Percentiles rank a stretch among this genome's conserved stretches.
Evolutionary conservation across 129 eudicot species (phyloP).

Genomic region (Flaveria bidentis): DNA sequence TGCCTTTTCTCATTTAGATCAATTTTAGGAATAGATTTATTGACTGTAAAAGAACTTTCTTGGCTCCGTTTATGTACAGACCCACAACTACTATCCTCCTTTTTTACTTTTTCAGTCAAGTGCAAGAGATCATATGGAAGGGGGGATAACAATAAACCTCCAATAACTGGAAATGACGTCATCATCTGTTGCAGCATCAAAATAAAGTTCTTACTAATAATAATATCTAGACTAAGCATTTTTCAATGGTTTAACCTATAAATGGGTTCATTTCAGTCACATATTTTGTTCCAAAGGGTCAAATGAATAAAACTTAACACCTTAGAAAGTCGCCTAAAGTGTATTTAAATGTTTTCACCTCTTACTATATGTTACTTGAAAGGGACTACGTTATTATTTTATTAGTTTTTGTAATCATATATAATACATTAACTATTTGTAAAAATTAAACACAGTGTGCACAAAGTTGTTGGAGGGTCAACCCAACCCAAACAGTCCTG

Average conservation of each 20-base stretch:
- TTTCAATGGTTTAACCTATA: not conserved
- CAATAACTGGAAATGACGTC: constrained; percentile 71
- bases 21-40: constrained; percentile 45
- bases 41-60: constrained; percentile 37
- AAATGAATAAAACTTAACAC: not conserved
- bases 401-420: not conserved
- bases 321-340: constrained; percentile 5
- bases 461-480: not conserved
- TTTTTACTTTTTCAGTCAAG: constrained; percentile 51
- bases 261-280: not conserved
- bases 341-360: not conserved
- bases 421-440: not conserved
- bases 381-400: not conserved
- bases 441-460: not conserved
- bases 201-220: not conserved
- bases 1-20: constrained; percentile 47
- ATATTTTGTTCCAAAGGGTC: not conserved
- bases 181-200: constrained; percentile 57
- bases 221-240: not conserved
- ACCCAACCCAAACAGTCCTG: not conserved
- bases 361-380: not conserved
- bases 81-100: constrained; percentile 44
- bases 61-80: constrained; percentile 43
- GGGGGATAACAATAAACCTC: constrained; percentile 68
- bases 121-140: constrained; percentile 50